Base-by-base conservation (phyloP, 768 basidiomycete species). In the Leccinum ochraceum region DNA sequence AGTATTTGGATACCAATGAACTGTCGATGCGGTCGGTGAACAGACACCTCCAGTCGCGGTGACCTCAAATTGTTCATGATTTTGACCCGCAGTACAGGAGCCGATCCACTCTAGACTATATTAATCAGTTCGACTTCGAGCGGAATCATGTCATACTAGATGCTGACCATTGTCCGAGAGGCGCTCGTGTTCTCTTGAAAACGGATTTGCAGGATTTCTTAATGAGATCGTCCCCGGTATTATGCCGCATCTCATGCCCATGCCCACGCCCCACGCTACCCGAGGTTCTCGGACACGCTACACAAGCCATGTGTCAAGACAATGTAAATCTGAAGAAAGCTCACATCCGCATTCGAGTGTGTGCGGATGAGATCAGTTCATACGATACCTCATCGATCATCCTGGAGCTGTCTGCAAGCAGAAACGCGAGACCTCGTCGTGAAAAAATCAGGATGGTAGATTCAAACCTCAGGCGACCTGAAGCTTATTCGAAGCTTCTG, bases 131-230 rank as follows among this genome's bases (percentile, higher is more conserved):
- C 16, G 4, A 11, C 9, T 3, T 4, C 6, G 7, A 4, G 4
- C 14, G 24, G 24, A 39, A 14, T 26, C 37, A n/a, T 3, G 2
- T 8, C 10, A 11, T 14, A 36, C 13, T 13, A 11, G 22, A 22
- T 28, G n/a, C 55, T 4, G 17, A 62, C 62, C 56, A 30, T 16
- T 20, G 34, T 61, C 32, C 8, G 55, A 57, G 24, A 57, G 34
- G 1, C 16, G 54, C 32, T 62, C 53, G 13, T 44, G n/a, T n/a
- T 3, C 3, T 10, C 10, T 16, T 46, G 36, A 63, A 63, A 32
- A 60, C 3, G 4, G 30, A 17, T 16, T 4, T 8, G 17, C 4
- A 26, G 3, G 51, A 20, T 5, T 20, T 13, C 14, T 4, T 6
- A 7, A 9, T 2, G 1, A 44, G 20, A 52, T 52, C 30, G 10